Conservation (phyloP, 2,329 filamentous ascomycete species). For the Piedraia hortae region DNA sequence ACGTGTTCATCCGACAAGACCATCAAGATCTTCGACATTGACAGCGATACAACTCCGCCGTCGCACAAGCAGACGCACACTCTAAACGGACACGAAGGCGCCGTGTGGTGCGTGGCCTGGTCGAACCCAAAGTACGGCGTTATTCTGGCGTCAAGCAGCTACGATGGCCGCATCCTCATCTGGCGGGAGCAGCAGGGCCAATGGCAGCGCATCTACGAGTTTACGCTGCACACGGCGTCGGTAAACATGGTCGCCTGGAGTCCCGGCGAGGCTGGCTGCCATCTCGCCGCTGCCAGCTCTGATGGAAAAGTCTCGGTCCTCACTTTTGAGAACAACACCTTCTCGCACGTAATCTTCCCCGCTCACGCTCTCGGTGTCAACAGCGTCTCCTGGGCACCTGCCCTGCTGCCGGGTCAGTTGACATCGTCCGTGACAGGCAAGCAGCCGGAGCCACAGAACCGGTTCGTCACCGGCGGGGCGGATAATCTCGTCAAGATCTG, state of each 20-base stretch:
- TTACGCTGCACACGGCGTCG: slow-evolving; percentile 75
- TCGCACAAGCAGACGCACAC: slow-evolving; percentile 3
- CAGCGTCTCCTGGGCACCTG: slow-evolving; percentile 82
- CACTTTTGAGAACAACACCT: slow-evolving; percentile 89
- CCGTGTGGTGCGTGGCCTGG: slow-evolving; percentile 95
- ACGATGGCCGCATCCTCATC: slow-evolving; percentile 95
- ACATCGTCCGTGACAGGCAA: slow-evolving; percentile 33
- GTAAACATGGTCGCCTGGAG: slow-evolving; percentile 96
- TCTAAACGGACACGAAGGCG: slow-evolving; percentile 48
- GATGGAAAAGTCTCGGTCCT: slow-evolving; percentile 84
- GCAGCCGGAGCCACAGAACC: slow-evolving; percentile 27
- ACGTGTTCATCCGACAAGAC: slow-evolving; percentile 96
- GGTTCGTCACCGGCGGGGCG: slow-evolving; percentile 83
- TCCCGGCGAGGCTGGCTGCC: slow-evolving; percentile 84
- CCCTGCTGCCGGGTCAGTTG: slow-evolving; percentile 56
- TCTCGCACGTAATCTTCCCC: slow-evolving; percentile 68
- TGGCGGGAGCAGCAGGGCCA: slow-evolving; percentile 53
- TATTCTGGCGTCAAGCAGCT: slow-evolving; percentile 81
- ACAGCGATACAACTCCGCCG: slow-evolving; percentile 13
- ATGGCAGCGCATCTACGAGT: slow-evolving; percentile 66
- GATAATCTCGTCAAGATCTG: slow-evolving; percentile 89
- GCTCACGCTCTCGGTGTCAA: slow-evolving; percentile 90
- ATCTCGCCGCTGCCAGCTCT: slow-evolving; percentile 79
- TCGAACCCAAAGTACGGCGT: slow-evolving; percentile 96
- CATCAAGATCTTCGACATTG: slow-evolving; percentile 97